Evolutionary conservation across 257 asterid genomes (phyloP).

Genomic region (Ballota nigra): DNA sequence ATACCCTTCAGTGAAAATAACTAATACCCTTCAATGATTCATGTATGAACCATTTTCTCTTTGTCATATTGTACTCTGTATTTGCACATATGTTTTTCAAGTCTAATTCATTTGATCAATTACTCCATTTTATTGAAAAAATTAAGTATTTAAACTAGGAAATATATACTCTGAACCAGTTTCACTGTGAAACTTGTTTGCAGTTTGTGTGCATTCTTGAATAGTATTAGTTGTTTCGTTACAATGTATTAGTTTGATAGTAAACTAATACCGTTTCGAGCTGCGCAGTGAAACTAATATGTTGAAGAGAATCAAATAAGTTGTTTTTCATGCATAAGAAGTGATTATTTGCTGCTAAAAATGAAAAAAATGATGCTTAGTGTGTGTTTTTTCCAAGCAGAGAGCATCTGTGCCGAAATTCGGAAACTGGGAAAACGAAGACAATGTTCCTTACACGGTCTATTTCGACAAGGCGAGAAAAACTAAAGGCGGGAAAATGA

Average conservation of each 20-base stretch:
- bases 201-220: no score
- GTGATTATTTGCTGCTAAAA: not conserved
- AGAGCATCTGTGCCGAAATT: constrained; percentile 66
- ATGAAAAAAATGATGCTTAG: not conserved
- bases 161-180: no score
- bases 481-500: constrained; percentile 61
- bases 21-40: no score
- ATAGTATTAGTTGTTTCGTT: no score
- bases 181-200: no score
- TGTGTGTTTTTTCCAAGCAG: constrained; percentile 29
- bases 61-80: no score
- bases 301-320: not conserved
- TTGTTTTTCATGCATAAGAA: not conserved
- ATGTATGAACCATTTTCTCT: no score
- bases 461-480: constrained; percentile 75
- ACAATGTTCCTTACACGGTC: constrained; percentile 66
- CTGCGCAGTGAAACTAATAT: not conserved
- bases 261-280: no score
- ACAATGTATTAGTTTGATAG: no score
- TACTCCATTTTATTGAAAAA: no score
- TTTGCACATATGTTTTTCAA: not conserved
- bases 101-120: not conserved
- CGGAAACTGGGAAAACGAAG: constrained; percentile 78
- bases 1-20: no score
- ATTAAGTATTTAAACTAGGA: no score